Evolutionary conservation across 495 filamentous ascomycete species (phyloP), one percentile per base, ranked within the genome.

Genomic region (Hypoxylon intermedium): DNA sequence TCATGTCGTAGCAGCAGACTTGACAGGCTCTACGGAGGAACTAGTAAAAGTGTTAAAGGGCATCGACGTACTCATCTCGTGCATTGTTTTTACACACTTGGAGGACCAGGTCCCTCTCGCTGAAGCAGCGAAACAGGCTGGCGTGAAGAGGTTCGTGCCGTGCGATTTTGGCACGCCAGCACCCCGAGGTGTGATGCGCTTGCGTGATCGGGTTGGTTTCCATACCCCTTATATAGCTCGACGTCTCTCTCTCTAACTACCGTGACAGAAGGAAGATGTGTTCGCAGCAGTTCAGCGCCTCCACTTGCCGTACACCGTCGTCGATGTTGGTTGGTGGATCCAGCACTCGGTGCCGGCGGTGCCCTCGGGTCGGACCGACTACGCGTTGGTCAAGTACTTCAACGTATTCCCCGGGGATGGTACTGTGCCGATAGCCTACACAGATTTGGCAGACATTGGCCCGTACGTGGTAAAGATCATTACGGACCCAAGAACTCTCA

Each of bases 311-410:
- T 87, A 84, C 72, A 87, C 83, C 19, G 78, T 85, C 67, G 79
- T 87, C 60, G 83, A 86, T 59, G 77, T 85, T 37, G 84, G 84
- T 42, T 85, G 76, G 75, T 87, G 83, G 83, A 81, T 82, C 69
- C 80, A 84, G 65, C 67, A 84, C 41, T 70, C 75, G 4, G 79
- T 80, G 54, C 82, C 79, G 5, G 64, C 70, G 13, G 67, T 86
- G 12, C 72, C 77, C n/a, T 84, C 80, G 16, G 83, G 83, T 6
- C 74, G 74, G 43, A 72, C 77, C 23, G 82, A 85, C 63, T 79
- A 83, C 58, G 81, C 76, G 38, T 75, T 82, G 69, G 74, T 68
- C 2, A 63, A 71, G 0, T 66, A 73, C 7, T 70, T 77, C 46
- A 77, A 82, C 38, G 71, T 79, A 34, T 73, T 85, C 43, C 71